Conservation (phyloP, 2,329 filamentous ascomycete species). For the Fusarium pilosicola region DNA sequence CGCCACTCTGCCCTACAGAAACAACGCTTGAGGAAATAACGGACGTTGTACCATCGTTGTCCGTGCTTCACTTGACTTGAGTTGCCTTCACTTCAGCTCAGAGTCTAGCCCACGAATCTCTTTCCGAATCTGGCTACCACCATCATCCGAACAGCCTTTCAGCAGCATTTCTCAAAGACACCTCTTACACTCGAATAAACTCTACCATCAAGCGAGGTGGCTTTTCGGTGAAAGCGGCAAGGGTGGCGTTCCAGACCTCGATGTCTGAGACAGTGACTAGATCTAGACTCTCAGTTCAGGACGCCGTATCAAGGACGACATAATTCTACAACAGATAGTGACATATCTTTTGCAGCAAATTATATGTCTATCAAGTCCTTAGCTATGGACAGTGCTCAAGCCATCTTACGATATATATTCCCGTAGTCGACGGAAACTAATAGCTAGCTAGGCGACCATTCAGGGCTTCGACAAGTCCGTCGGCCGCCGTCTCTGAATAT, state of each 20-base stretch:
- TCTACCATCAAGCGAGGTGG: conserved; percentile 6
- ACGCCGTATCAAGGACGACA: conserved; percentile 1
- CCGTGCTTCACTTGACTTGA: conserved; percentile 7
- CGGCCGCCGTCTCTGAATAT: background rate
- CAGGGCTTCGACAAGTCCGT: background rate
- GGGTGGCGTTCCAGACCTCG: conserved; percentile 7
- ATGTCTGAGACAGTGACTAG: conserved; percentile 16
- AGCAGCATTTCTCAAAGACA: background rate
- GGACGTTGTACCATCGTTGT: conserved; percentile 5
- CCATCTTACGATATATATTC: background rate
- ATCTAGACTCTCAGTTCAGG: background rate
- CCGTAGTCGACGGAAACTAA: background rate
- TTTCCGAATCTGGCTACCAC: background rate
- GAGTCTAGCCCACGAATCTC: background rate
- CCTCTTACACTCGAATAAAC: background rate
- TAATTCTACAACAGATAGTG: background rate
- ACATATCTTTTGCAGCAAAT: background rate
- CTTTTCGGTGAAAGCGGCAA: conserved; percentile 2
- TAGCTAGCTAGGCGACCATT: conserved; percentile 3
- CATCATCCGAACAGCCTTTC: background rate
- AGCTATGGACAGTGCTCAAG: background rate
- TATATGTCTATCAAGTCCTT: background rate
- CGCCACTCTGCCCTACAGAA: conserved; percentile 10
- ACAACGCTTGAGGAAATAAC: conserved; percentile 9
- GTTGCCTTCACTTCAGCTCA: background rate